Evolutionary conservation across 768 basidiomycete genomes (phyloP).

Genomic region (Lentinula boryana): DNA sequence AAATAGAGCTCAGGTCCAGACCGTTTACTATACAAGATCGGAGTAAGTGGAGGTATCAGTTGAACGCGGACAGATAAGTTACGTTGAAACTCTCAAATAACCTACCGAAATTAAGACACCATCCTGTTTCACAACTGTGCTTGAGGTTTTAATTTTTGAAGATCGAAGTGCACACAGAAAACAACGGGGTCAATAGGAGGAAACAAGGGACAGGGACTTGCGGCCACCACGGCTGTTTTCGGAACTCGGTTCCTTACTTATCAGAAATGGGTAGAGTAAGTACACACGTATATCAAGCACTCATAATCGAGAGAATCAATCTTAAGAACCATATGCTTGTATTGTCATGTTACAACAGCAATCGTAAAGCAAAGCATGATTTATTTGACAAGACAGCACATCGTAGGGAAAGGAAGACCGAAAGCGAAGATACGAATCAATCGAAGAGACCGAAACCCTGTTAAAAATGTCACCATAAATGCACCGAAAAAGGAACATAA

Average conservation of each 20-base stretch:
- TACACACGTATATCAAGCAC: too few species aligned
- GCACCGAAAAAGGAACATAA: neutral
- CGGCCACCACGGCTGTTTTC: too few species aligned
- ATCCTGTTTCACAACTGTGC: neutral
- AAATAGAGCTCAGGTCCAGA: neutral
- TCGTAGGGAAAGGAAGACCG: neutral
- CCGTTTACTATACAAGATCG: neutral
- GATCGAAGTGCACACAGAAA: neutral
- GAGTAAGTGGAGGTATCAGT: neutral
- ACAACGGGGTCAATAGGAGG: too few species aligned
- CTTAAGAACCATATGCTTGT: neutral
- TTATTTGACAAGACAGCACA: neutral
- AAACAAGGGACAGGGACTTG: too few species aligned
- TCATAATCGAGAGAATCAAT: too few species aligned
- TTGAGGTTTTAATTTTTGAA: neutral
- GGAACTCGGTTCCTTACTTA: too few species aligned
- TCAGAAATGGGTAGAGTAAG: too few species aligned
- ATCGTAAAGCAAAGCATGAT: neutral
- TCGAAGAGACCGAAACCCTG: constrained; percentile 98
- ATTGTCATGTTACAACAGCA: neutral
- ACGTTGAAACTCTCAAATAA: neutral
- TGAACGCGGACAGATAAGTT: neutral
- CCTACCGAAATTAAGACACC: neutral
- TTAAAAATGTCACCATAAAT: neutral
- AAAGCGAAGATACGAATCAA: constrained; percentile 34